Evolutionary conservation across 768 basidiomycete genomes (phyloP), one percentile per base, ranked within the genome.

Genomic region (Tubosaeta sp.): DNA sequence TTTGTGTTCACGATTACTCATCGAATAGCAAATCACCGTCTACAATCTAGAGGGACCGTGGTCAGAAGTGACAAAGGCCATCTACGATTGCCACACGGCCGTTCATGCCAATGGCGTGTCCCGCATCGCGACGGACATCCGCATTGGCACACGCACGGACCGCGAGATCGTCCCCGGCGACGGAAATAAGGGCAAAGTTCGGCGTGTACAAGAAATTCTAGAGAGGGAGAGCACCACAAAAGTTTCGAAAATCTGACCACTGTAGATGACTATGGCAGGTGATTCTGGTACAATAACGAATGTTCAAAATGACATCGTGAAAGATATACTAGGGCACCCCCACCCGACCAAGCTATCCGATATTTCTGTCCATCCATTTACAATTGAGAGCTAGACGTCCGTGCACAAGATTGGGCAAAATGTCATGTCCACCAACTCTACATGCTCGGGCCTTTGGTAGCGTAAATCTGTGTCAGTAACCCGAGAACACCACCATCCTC

Each of bases 71-170:
- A 84, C 80, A 51, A 76, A 86, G 58, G 91, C 86, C 2, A 96
- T 98, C 55, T 89, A 92, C 57, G 89, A 87, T 53, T 96, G 93
- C 64, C 95, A 98, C 64, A 78, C 78, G 22, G 91, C 90, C 2
- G 86, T 94, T 6, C 92, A 94, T 56, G 81, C 79, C 1, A 77
- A 80, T 64, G 90, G 89, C 21, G 79, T 81, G 0, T 81, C 82
- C 14, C 82, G 86, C 46, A 78, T 94, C 47, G 90, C 90, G 11
- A 95, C 94, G 12, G 94, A 98, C 70, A 88, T 97, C 53, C 86
- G 95, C 24, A 94, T 98, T 47, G 95, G 95, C 38, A 97, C 95
- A 1, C 83, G 94, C 41, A 77, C 80, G 21, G 83, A 94, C 68
- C 80, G 84, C 53, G 72, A 78, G 34, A 76, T 85, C 16, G 68